Evolutionary conservation across 768 basidiomycete species (phyloP), one percentile per base, ranked within the genome.

Genomic region (Hortiboletus campestris): DNA sequence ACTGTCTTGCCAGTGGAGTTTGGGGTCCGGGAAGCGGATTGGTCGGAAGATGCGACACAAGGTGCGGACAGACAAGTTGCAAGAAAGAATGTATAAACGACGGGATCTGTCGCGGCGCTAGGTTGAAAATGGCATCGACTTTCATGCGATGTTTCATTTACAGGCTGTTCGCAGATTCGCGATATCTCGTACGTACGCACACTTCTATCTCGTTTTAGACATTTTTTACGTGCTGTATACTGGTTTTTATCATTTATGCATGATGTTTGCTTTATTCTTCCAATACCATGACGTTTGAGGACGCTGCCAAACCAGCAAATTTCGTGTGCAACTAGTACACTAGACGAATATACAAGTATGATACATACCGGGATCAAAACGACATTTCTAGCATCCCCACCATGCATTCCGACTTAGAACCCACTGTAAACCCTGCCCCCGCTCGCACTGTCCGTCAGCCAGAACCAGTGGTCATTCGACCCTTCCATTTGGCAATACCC

Each of bases 1-100:
- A 68, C 64, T 3, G 57, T 64, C 11, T 13, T 72, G 6, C 60
- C 70, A 2, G 55, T 70, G 10, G 70, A 70, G 41, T 41, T 57
- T 16, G 47, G 68, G 20, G 49, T 60, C 32, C 57, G 59, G 2
- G 56, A 59, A 16, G 7, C 53, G 11, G 70, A 72, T 16, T 70
- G 68, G 68, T 40, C 29, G 4, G n/a, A 7, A 4, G 57, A 55
- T 13, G 54, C 54, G 28, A 12, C 49, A 17, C 36, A n/a, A 6
- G 17, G 4, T 13, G 35, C 53, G 4, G 41, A 28, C 3, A 20
- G 25, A 1, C 6, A 31, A 10, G 28, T 25, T 16, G 6, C 36
- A 1, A 12, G 1, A 2, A 19, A 20, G 4, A 4, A 10, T 1
- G 13, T n/a, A 13, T 53, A 29, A 19, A 3, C 9, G 32, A 40